phyloP scores from a whole-genome alignment of 805 yeast genomes.

The Yarrowia sp. region DNA sequence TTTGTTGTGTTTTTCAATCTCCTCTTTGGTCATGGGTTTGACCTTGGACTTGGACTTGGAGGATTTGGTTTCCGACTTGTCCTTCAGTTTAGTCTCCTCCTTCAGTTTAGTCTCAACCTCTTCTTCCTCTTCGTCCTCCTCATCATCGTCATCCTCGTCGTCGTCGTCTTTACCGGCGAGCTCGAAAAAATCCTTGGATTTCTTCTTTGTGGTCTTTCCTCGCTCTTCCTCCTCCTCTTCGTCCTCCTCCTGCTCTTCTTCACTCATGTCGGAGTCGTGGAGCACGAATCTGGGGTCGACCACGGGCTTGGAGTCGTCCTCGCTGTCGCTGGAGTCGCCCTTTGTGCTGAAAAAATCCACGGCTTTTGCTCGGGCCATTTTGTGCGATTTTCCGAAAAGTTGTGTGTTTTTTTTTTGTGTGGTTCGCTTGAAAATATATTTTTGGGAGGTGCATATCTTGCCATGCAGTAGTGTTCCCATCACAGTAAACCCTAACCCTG shows the following conservation, averaged over 20 bases:
- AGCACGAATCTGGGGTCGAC: constrained; percentile 29
- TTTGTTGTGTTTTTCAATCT: constrained; percentile 51
- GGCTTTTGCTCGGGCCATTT: constrained; percentile 22
- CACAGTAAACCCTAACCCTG: no score
- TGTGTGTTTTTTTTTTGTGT: no score
- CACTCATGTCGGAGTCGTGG: constrained; percentile 3
- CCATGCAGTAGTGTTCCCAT: no score
- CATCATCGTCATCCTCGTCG: constrained; percentile 40
- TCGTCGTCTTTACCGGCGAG: constrained; percentile 38
- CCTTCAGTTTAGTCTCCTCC: constrained; percentile 17
- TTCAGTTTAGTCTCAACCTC: neutral
- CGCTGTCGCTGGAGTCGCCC: constrained; percentile 36
- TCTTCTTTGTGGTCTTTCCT: constrained; percentile 31
- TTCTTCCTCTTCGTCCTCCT: constrained; percentile 42
- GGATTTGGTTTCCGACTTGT: constrained; percentile 12
- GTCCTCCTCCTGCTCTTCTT: constrained; percentile 21
- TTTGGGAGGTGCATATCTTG: neutral
- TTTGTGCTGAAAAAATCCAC: constrained; percentile 35
- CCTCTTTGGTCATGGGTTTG: constrained; percentile 48
- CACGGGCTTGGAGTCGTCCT: neutral
- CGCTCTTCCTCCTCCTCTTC: constrained; percentile 41
- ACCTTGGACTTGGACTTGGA: constrained; percentile 36
- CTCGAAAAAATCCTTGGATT: constrained; percentile 32
- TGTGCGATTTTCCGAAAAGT: neutral
- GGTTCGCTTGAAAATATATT: neutral